Evolutionary conservation across 805 yeast genomes (phyloP).

Genomic region (baker's yeast (Saccharomyces cerevisiae)): DNA sequence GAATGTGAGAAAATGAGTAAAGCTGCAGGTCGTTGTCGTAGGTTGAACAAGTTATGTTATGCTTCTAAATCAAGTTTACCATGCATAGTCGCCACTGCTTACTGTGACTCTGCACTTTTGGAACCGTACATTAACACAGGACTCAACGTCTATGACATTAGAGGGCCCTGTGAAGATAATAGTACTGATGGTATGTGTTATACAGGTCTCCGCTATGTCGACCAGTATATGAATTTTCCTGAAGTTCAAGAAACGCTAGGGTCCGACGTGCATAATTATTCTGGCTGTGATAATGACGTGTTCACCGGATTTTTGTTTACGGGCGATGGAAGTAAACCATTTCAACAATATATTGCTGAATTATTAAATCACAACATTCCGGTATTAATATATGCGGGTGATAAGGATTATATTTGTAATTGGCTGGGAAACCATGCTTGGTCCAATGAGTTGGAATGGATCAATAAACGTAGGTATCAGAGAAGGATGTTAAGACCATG

Average conservation of each 20-base stretch:
- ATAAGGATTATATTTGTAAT: constrained; percentile 85
- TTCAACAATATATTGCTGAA: constrained; percentile 64
- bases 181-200: constrained; percentile 59
- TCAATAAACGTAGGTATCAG: constrained; percentile 42
- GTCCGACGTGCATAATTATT: constrained; percentile 67
- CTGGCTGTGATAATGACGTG: constrained; percentile 62
- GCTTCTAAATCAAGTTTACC: constrained; percentile 52
- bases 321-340: constrained; percentile 84
- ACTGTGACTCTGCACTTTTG: constrained; percentile 65
- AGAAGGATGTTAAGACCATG: constrained; percentile 36
- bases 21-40: constrained; percentile 56
- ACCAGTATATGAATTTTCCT: constrained; percentile 61
- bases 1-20: constrained; percentile 59
- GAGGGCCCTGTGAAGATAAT: constrained; percentile 66
- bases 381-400: constrained; percentile 87
- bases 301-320: constrained; percentile 59
- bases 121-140: constrained; percentile 72
- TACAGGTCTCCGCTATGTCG: constrained; percentile 60
- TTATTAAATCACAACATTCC: constrained; percentile 65
- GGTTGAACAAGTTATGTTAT: constrained; percentile 60
- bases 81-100: constrained; percentile 76
- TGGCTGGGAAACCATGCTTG: constrained; percentile 88
- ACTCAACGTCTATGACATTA: constrained; percentile 77
- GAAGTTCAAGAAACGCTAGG: constrained; percentile 73
- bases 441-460: constrained; percentile 64